A percentile compares a stretch with the other conserved stretches of the same genome.
Evolutionary conservation across 2,329 filamentous ascomycete species (phyloP).

Genomic region (Cladosporium cucumerinum): DNA sequence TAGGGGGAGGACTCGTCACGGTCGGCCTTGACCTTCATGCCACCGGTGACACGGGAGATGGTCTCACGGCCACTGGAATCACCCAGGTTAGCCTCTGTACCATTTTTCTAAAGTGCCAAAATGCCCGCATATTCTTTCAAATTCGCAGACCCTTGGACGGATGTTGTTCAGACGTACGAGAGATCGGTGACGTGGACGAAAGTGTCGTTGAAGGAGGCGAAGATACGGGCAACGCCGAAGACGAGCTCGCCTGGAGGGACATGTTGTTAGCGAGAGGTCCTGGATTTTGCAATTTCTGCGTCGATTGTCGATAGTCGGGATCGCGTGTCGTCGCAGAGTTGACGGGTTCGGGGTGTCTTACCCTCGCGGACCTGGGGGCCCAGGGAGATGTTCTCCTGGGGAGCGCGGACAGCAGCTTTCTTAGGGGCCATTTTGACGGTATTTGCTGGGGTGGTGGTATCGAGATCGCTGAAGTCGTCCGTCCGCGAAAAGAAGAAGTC

Average conservation of each 20-base stretch:
- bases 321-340: slow-evolving; percentile 34
- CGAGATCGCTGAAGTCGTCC: slow-evolving; percentile 13
- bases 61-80: slow-evolving; percentile 96
- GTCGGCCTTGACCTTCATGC: slow-evolving; percentile 99
- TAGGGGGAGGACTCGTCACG: slow-evolving; percentile 99
- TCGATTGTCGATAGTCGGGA: not conserved
- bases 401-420: slow-evolving; percentile 76
- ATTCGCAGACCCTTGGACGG: slow-evolving; percentile 1
- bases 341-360: slow-evolving; percentile 39
- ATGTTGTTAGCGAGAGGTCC: slow-evolving; percentile 27
- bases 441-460: slow-evolving; percentile 28
- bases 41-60: slow-evolving; percentile 99
- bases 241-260: slow-evolving; percentile 75
- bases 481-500: slow-evolving; percentile 14
- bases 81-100: slow-evolving; percentile 62
- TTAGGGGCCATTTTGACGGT: slow-evolving; percentile 74
- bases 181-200: slow-evolving; percentile 99
- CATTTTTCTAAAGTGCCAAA: slow-evolving; percentile 23
- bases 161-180: slow-evolving; percentile 39
- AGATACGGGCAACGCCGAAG: slow-evolving; percentile 97
- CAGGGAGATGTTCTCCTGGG: slow-evolving; percentile 95
- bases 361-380: slow-evolving; percentile 96
- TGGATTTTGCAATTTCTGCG: slow-evolving; percentile 15
- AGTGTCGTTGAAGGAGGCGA: slow-evolving; percentile 69
- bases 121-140: slow-evolving; percentile 20